Base-by-base conservation (phyloP, 2,329 filamentous ascomycete species). In the Atkinsonella texensis region DNA sequence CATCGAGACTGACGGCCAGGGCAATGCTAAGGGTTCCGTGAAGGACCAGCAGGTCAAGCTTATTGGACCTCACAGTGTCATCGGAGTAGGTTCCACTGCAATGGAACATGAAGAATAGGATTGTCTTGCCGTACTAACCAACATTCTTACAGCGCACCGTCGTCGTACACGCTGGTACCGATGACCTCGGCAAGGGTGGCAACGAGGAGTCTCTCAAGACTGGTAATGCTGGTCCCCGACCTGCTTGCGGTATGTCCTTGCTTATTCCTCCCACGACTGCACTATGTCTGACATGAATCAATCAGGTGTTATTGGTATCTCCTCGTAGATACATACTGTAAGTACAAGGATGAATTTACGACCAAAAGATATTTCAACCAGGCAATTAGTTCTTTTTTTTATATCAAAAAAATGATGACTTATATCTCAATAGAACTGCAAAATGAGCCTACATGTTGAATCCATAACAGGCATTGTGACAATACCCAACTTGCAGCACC, bases 201-300 rank as follows among this genome's bases (percentile, higher is more conserved):
- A 84, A 87, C 75, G 88, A 91, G 74, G 89, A 97, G 78, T 95
- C 89, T 65, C 89, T 94, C 79, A 96, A 94, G 85, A 98, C 93
- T 59, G 93, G 93, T 61, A 98, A 97, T 70, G 93, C 93, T 68
- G 93, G 93, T 64, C 71, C 76, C 62, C 88, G 93, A 68, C 93
- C 93, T 68, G 93, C 93, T 69, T 98, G 93, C 75, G 93, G 93
- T 87, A 80, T 68, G 80, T 71, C 12, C 23, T 71, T 18, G 13
- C 33, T 17, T 7, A 18, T 1, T 18, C 28, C 13, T 42, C 18
- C 12, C n/a, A 2, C 31, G 7, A 5, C 12, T n/a, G 4, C 33
- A 28, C n/a, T 6, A 17, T n/a, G 44, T 17, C 46, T 54, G 54
- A 56, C 55, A 57, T 53, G 60, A 38, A 28, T 18, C 4, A 44